A percentile compares a stretch with the other conserved stretches of the same genome.
Evolutionary conservation across 768 basidiomycete genomes (phyloP).

Genomic region (Leccinum incarnatum): DNA sequence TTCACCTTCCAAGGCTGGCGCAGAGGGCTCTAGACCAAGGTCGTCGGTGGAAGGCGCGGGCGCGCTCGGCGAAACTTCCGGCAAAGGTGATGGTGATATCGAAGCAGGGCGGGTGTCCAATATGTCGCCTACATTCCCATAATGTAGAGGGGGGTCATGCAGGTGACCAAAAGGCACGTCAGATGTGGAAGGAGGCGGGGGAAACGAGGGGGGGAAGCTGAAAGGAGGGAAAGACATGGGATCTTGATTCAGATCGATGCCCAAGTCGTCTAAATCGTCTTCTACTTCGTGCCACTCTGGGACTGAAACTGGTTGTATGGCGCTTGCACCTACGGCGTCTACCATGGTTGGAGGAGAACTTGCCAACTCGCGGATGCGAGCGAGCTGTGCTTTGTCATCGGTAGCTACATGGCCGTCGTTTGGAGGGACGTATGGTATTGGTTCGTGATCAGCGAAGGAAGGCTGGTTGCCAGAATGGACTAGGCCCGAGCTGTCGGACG

Average conservation of each 20-base stretch:
- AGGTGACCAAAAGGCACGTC: conserved; percentile 39
- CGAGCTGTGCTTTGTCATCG: conserved; percentile 61
- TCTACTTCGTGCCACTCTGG: conserved; percentile 55
- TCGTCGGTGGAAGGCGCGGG: conserved; percentile 34
- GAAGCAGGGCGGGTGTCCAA: conserved; percentile 33
- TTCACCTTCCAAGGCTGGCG: conserved; percentile 35
- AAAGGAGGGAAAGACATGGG: conserved; percentile 9
- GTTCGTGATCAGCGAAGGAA: conserved; percentile 15
- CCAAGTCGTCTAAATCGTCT: conserved; percentile 33
- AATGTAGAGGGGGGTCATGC: conserved; percentile 37
- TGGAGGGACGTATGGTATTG: conserved; percentile 29
- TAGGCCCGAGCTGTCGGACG: conserved; percentile 9
- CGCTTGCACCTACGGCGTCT: conserved; percentile 17
- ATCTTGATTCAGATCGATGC: conserved; percentile 4
- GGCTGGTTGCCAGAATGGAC: conserved; percentile 5
- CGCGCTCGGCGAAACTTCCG: conserved; percentile 37
- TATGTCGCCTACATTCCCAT: conserved; percentile 31
- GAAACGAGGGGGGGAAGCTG: conserved; percentile 23
- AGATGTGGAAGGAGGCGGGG: conserved; percentile 39
- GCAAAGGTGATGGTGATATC: conserved; percentile 45
- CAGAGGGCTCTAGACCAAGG: conserved; percentile 43
- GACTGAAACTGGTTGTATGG: conserved; percentile 38
- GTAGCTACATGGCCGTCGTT: conserved; percentile 59
- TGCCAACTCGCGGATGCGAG: conserved; percentile 48
- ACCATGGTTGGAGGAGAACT: conserved; percentile 45